phyloP scores from a whole-genome alignment of 83 land plant genomes.

The Thuja plicata region DNA sequence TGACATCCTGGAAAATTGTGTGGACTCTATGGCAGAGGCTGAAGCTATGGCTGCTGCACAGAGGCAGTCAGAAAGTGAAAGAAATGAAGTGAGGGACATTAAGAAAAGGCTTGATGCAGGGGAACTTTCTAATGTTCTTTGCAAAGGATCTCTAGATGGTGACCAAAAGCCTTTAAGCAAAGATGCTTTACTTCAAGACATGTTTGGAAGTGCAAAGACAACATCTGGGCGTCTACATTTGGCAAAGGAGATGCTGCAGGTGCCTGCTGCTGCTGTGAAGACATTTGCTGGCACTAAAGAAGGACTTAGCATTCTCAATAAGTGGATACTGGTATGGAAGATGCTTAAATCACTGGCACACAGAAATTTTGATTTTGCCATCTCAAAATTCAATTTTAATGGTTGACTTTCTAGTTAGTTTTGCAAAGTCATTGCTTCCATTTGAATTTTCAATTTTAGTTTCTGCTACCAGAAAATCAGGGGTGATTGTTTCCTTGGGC shows the following conservation, averaged over 20 bases:
- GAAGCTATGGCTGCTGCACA: constrained; percentile 79
- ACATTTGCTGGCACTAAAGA: constrained; percentile 88
- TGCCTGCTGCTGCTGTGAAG: constrained; percentile 65
- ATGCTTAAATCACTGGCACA: background rate
- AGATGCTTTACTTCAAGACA: constrained; percentile 65
- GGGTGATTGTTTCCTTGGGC: background rate
- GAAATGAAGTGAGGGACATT: constrained; percentile 87
- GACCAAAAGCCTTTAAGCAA: constrained; percentile 37
- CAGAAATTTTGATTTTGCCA: background rate
- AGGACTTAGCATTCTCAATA: constrained; percentile 78
- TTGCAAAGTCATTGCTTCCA: background rate
- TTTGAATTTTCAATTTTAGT: background rate
- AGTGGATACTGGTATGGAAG: constrained; percentile 86
- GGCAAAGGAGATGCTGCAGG: constrained; percentile 76
- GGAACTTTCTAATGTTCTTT: constrained; percentile 59
- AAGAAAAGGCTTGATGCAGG: constrained; percentile 74
- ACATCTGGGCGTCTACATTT: constrained; percentile 78
- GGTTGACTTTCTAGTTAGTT: background rate
- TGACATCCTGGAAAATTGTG: constrained; percentile 70
- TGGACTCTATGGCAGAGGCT: constrained; percentile 77
- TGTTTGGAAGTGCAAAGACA: constrained; percentile 84
- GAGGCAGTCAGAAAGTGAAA: constrained; percentile 76
- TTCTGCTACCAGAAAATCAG: background rate
- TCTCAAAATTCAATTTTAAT: background rate
- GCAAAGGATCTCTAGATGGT: constrained; percentile 51